These are phyloP conservation scores for Pleomassaria siparia DNA, from an alignment of 2,329 filamentous ascomycete genomes.

Conservation along the genomic window DNA sequence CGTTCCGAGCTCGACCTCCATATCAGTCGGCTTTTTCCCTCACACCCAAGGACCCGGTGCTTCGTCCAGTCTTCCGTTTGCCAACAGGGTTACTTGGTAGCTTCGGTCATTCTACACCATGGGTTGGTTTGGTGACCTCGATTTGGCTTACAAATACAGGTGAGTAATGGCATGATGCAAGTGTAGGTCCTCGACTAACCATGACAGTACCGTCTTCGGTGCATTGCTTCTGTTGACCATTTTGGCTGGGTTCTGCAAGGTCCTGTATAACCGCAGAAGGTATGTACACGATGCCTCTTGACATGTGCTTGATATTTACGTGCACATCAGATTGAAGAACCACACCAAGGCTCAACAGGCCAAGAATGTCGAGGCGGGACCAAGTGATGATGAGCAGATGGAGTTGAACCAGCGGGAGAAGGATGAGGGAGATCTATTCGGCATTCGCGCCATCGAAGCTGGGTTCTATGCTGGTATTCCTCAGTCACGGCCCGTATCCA, in stretches of 20 bases:
- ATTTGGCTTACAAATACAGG: constrained; percentile 39
- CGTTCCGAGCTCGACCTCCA: background rate
- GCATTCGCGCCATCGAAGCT: constrained; percentile 45
- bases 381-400: constrained; percentile 36
- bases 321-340: constrained; percentile 30
- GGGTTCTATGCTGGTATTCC: constrained; percentile 45
- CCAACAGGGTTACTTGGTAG: background rate
- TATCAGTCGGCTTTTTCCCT: constrained; percentile 8
- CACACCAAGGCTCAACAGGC: constrained; percentile 23
- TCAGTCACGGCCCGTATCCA: constrained; percentile 42
- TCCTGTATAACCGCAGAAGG: constrained; percentile 39
- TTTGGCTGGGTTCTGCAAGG: constrained; percentile 36
- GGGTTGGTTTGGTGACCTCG: constrained; percentile 38
- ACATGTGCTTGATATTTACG: background rate
- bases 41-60: constrained; percentile 8
- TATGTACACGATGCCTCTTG: constrained; percentile 18
- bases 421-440: constrained; percentile 44
- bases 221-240: constrained; percentile 34
- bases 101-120: constrained; percentile 20
- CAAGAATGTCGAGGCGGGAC: constrained; percentile 25
- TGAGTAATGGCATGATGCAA: constrained; percentile 26
- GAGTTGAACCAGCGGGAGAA: constrained; percentile 40
- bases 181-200: constrained; percentile 18
- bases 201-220: constrained; percentile 36
- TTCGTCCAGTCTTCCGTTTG: constrained; percentile 16